Base-by-base conservation (phyloP, 257 asterid species). In the Thymus quinquecostatus region DNA sequence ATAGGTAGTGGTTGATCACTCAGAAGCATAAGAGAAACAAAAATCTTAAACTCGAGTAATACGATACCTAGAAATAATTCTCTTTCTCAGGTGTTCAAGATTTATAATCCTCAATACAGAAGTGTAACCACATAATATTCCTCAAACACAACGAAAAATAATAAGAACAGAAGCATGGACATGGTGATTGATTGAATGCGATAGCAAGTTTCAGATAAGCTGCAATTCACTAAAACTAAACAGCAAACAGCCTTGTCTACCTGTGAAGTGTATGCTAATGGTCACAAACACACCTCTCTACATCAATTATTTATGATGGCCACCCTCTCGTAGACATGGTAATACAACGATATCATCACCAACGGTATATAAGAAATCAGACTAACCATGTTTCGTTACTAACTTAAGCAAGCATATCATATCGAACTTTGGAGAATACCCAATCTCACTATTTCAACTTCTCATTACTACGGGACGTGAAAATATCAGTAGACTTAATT, bases 351-450 rank as follows among this genome's bases (percentile, higher is more conserved):
- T 27, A 36, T 29, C 56, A 11, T 29, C 29, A 45, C 30, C 57
- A 45, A 47, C 4, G 21, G 8, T 11, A 27, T 6, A 64, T 28
- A 14, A 30, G 12, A 32, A 48, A 64, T 45, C 69, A 30, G 28
- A 64, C 57, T 7, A 11, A 12, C 2, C 0, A 65, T 5, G 13
- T 65, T 30, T 36, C 2, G 45, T 47, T 47, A 29, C 58, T 6
- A 30, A 47, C 40, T 1, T 14, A 65, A 65, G 32, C 58, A 6
- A 47, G 45, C 70, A 65, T 49, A 12, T 13, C 71, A 66, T 66
- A 12, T 32, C 1, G 45, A 28, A 13, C 3, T 47, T 13, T 45
- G 8, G 29, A 47, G 53, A 36, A 40, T 36, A 62, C 40, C 6
- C 21, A 6, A 40, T 33, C 68, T 40, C 6, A 62, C 5, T 63